Base-by-base conservation (phyloP, 23 red algal species). In the Cyanidiococcus yangmingshanensis region DNA sequence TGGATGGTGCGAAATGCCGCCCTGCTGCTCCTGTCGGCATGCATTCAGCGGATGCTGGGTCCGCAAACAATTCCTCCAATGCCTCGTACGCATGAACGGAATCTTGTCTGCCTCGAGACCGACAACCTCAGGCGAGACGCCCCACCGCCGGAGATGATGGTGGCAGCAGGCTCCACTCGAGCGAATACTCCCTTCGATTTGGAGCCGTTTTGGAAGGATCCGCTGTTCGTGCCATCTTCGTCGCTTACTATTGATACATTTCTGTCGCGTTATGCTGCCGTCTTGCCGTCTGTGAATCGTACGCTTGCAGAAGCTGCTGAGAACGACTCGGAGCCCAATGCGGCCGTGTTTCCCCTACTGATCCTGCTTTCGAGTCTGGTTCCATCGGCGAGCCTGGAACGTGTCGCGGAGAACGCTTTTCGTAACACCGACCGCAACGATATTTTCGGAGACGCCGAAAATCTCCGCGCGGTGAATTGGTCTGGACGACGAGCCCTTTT, bases 1-100 rank as follows among this genome's bases (percentile, higher is more conserved):
- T 71, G 63, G 63, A 71, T 71, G 63, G 27, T 71, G 7, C 63
- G 63, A 7, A 71, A 71, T 30, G 63, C 63, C 12, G 21, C 63
- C 16, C 32, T 35, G 63, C 63, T 32, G 7, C n/a, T 71, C 16
- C 32, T 71, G 21, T 12, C 63, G 7, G 63, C 63, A 12, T 71
- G 63, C 32, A 35, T 35, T 29, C 21, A 25, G 63, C 63, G 32
- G 15, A 25, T 71, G 3, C 63, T 71, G 7, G 63, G 63, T 71
- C 16, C 12, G 7, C 45, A 54, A 54, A 71, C 32, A 2, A 30
- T 35, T 29, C 63, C 7, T 12, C 7, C 7, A 29, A 71, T 30
- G 63, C 7, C 7, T 29, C 7, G 63, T 17, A 54, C 12, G 7
- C 45, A 54, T 54, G 45, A 54, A 54, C 45, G 21, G 45, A 21